Evolutionary conservation across 202 grass and related monocot genomes (phyloP).

Genomic region (Zizania palustris): DNA sequence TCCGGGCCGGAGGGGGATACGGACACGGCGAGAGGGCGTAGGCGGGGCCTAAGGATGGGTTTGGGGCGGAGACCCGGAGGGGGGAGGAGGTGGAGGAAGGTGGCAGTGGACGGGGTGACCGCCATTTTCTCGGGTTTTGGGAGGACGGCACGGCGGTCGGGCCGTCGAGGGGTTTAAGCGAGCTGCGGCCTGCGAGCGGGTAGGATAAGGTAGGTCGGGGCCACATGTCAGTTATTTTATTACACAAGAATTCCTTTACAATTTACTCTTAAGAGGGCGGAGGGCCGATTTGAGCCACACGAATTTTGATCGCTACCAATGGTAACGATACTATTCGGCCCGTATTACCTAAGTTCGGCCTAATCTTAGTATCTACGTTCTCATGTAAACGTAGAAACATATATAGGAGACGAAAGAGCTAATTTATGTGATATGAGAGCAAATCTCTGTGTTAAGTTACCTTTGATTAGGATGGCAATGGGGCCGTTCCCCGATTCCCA

Average conservation of each 20-base stretch:
- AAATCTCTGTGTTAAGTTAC: too few species aligned
- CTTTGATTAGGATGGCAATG: too few species aligned
- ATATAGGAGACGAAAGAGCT: too few species aligned
- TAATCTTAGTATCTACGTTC: too few species aligned
- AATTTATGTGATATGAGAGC: too few species aligned
- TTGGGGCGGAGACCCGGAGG: slow-evolving; percentile 42
- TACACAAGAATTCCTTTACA: too few species aligned
- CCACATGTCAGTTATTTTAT: slow-evolving; percentile 23
- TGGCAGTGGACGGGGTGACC: slow-evolving; percentile 37
- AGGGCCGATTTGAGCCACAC: too few species aligned
- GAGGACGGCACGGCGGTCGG: slow-evolving; percentile 13
- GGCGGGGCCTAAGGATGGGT: background rate
- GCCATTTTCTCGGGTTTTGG: slow-evolving; percentile 52
- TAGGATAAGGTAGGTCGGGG: slow-evolving; percentile 45
- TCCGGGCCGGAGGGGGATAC: slow-evolving; percentile 49
- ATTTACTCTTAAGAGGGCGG: background rate
- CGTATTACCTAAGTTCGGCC: too few species aligned
- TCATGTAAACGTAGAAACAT: too few species aligned
- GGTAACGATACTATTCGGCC: too few species aligned
- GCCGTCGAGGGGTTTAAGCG: slow-evolving; percentile 51
- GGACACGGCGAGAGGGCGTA: slow-evolving; percentile 32
- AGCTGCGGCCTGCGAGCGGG: background rate
- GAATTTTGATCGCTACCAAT: too few species aligned
- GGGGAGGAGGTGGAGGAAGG: slow-evolving; percentile 42
- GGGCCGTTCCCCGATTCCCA: too few species aligned